These are phyloP conservation scores for Pseudogymnoascus sp. DNA, from an alignment of 2,329 filamentous ascomycete species.

Conservation along the genomic window DNA sequence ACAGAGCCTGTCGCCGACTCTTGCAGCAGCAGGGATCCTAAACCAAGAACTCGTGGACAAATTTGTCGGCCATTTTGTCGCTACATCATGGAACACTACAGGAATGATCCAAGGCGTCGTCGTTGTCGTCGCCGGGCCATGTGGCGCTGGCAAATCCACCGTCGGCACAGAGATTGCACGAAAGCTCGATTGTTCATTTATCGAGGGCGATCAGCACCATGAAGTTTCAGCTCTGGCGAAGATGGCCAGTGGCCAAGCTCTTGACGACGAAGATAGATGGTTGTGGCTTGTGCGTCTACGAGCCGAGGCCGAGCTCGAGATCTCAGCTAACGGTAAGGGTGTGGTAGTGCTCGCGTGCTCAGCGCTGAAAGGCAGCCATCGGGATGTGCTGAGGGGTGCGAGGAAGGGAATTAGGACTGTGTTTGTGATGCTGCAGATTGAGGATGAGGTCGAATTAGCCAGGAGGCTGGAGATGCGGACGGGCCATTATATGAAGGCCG, in stretches of 20 bases:
- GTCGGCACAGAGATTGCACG: slow-evolving; percentile 27
- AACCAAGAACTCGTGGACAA: slow-evolving; percentile 15
- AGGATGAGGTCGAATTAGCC: slow-evolving; percentile 22
- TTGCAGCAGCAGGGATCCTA: slow-evolving; percentile 10
- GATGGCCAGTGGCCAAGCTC: slow-evolving; percentile 26
- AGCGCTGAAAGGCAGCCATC: slow-evolving; percentile 29
- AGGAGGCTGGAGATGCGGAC: slow-evolving; percentile 23
- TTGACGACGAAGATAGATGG: slow-evolving; percentile 28
- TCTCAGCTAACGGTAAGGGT: slow-evolving; percentile 23
- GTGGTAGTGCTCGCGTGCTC: slow-evolving; percentile 33
- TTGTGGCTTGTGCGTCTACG: slow-evolving; percentile 27
- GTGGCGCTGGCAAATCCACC: slow-evolving; percentile 35
- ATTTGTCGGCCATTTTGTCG: slow-evolving; percentile 12
- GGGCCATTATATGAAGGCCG: slow-evolving; percentile 31
- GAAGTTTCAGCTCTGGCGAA: slow-evolving; percentile 25
- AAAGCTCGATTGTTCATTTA: slow-evolving; percentile 26
- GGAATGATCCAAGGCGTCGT: slow-evolving; percentile 19
- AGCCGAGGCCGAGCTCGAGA: slow-evolving; percentile 18
- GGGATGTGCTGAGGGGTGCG: slow-evolving; percentile 26
- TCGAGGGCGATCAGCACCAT: slow-evolving; percentile 36
- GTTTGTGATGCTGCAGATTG: slow-evolving; percentile 32
- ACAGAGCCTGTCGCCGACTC: slow-evolving; percentile 13
- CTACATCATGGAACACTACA: slow-evolving; percentile 10
- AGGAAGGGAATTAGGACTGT: slow-evolving; percentile 17
- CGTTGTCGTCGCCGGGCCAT: slow-evolving; percentile 32